phyloP scores from a whole-genome alignment of 176 grass and related monocot genomes.

The Carex scoparia region DNA sequence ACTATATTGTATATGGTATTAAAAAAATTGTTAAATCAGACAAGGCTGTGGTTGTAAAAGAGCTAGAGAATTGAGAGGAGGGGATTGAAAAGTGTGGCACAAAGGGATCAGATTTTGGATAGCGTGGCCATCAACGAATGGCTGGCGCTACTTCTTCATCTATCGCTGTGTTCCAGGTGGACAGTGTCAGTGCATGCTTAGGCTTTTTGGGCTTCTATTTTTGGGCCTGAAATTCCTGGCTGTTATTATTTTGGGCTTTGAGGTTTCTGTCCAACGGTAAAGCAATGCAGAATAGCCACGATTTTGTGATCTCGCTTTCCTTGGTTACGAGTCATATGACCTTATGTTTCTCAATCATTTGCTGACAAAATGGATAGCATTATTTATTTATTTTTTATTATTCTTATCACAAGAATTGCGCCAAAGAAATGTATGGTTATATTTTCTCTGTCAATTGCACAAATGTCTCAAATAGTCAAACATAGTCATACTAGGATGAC shows the following conservation, averaged over 20 bases:
- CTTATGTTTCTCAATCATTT: conserved; percentile 15
- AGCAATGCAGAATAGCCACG: neutral
- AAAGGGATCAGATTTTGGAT: conserved; percentile 47
- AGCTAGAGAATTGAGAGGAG: conserved; percentile 28
- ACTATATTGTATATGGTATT: neutral
- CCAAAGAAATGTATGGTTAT: neutral
- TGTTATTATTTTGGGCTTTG: neutral
- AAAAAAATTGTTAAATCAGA: conserved; percentile 9
- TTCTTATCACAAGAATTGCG: neutral
- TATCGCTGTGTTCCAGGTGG: conserved; percentile 22
- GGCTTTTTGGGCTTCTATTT: neutral
- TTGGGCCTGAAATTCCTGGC: neutral
- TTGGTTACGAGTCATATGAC: neutral
- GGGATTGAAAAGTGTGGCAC: conserved; percentile 25
- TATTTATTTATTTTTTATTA: neutral
- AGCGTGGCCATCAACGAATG: conserved; percentile 28
- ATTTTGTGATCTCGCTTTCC: conserved; percentile 15
- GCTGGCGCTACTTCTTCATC: conserved; percentile 24
- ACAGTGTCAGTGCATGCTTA: neutral
- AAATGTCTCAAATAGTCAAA: neutral
- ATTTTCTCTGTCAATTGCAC: neutral
- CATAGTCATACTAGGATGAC: neutral
- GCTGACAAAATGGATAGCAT: neutral
- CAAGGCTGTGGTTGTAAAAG: conserved; percentile 33
- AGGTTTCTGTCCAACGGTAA: neutral